These are phyloP conservation scores for Pseudogymnoascus sp. DNA, from an alignment of 2,329 filamentous ascomycete genomes.

Conservation along the genomic window DNA sequence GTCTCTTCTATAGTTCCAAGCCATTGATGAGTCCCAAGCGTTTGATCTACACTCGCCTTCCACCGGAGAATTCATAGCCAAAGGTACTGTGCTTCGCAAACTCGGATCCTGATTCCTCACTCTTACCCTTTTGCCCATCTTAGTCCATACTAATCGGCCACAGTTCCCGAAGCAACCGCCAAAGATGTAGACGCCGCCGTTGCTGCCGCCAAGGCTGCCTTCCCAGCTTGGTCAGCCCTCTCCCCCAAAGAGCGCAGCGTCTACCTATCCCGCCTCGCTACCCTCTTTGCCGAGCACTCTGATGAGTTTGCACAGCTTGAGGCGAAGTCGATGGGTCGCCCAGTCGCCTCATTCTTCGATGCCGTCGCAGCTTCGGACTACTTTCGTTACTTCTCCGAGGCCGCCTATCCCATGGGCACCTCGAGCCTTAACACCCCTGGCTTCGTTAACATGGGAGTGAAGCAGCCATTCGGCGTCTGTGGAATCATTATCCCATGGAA, in stretches of 20 bases:
- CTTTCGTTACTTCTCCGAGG: not conserved
- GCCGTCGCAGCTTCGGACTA: conserved; percentile 11
- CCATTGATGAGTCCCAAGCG: not conserved
- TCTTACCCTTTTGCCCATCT: not conserved
- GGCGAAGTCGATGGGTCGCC: conserved; percentile 39
- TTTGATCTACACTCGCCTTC: not conserved
- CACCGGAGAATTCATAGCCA: not conserved
- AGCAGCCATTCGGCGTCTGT: conserved; percentile 34
- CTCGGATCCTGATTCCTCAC: not conserved
- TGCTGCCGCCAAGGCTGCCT: conserved; percentile 36
- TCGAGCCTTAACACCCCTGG: not conserved
- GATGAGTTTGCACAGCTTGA: conserved; percentile 39
- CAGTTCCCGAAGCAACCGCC: conserved; percentile 34
- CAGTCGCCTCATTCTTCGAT: conserved; percentile 11
- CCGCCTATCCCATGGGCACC: not conserved
- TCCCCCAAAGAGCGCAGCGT: conserved; percentile 37
- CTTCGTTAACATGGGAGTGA: conserved; percentile 1
- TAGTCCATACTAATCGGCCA: not conserved
- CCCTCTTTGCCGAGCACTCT: conserved; percentile 29
- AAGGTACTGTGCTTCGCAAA: not conserved
- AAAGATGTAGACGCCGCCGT: conserved; percentile 41
- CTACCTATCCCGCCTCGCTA: conserved; percentile 27
- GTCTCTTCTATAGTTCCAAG: not conserved
- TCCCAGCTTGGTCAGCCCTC: conserved; percentile 38
- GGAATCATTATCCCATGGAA: conserved; percentile 48